Evolutionary conservation across 2,329 filamentous ascomycete genomes (phyloP).

Genomic region (Exophiala oligosperma): DNA sequence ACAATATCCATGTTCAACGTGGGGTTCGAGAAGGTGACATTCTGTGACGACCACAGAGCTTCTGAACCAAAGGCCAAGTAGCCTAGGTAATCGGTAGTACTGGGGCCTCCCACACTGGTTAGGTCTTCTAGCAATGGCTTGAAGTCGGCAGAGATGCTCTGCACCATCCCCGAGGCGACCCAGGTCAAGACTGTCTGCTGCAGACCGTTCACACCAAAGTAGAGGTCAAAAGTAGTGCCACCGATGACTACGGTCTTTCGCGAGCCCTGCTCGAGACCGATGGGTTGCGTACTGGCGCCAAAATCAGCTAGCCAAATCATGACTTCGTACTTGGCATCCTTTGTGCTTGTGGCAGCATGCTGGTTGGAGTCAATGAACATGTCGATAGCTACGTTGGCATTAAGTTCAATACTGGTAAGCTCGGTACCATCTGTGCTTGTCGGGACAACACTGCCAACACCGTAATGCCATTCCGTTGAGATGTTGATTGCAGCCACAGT

Average conservation of each 20-base stretch:
- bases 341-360: constrained; percentile 41
- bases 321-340: constrained; percentile 49
- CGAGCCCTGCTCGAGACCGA: constrained; percentile 42
- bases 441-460: constrained; percentile 44
- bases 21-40: constrained; percentile 52
- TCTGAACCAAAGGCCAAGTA: constrained; percentile 56
- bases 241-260: constrained; percentile 41
- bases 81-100: constrained; percentile 49
- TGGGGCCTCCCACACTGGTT: constrained; percentile 40
- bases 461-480: constrained; percentile 53
- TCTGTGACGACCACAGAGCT: constrained; percentile 44
- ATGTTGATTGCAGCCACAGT: constrained; percentile 44
- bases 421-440: constrained; percentile 37
- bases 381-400: constrained; percentile 60
- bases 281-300: constrained; percentile 49
- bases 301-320: constrained; percentile 59
- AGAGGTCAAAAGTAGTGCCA: constrained; percentile 47
- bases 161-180: constrained; percentile 39
- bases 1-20: constrained; percentile 35
- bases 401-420: constrained; percentile 41
- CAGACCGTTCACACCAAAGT: constrained; percentile 41
- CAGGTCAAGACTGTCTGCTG: constrained; percentile 54
- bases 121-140: constrained; percentile 44
- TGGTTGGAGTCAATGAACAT: constrained; percentile 57
- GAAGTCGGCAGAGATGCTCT: constrained; percentile 51